Evolutionary conservation across 306 rosid species (phyloP).

Genomic region (Quercus suber): DNA sequence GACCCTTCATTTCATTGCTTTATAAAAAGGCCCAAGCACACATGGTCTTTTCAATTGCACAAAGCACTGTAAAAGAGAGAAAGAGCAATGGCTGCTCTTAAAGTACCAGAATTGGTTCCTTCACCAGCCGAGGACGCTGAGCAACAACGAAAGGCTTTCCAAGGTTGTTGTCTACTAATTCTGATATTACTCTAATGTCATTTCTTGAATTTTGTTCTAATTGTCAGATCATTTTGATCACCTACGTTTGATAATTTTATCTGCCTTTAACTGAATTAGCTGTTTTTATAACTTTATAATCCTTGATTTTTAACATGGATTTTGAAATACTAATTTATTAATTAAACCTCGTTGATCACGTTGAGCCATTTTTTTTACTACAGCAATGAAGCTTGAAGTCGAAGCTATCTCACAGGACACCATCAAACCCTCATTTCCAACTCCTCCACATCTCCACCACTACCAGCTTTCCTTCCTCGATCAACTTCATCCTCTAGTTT

Average conservation of each 20-base stretch:
- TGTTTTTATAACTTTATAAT: background rate
- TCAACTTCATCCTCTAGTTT: conserved; percentile 5
- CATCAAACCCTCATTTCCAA: conserved; percentile 10
- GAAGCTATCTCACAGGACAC: no score
- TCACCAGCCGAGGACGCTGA: conserved; percentile 71
- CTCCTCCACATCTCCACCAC: conserved; percentile 21
- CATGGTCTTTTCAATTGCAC: background rate
- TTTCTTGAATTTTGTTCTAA: background rate
- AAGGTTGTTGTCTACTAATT: conserved; percentile 37
- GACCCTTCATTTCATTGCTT: no score
- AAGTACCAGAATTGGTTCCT: conserved; percentile 64
- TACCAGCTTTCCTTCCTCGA: conserved; percentile 23
- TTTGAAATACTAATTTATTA: no score
- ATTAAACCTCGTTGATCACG: no score
- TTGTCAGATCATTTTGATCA: background rate
- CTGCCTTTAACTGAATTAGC: background rate
- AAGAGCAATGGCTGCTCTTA: conserved; percentile 20
- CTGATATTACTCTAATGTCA: background rate
- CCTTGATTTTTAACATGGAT: no score
- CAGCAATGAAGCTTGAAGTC: no score
- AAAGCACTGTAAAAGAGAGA: background rate
- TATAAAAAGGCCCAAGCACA: conserved; percentile 7
- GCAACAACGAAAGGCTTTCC: conserved; percentile 71
- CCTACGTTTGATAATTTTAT: background rate
- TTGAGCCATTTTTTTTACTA: no score